Conservation (phyloP, 345 rosid species). For the Lenwebbia sp. region DNA sequence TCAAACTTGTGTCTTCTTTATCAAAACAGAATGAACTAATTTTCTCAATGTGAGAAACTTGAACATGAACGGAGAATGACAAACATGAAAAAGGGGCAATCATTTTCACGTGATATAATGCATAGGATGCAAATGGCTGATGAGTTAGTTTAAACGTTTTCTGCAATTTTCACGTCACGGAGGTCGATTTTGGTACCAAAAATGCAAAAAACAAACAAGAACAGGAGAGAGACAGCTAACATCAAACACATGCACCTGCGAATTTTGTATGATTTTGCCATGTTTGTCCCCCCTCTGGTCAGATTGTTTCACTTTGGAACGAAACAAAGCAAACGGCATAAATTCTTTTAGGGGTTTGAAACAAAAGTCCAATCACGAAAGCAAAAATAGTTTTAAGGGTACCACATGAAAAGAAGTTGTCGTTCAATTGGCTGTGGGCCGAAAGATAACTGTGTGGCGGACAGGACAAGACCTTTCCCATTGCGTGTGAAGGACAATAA, state of each 20-base stretch:
- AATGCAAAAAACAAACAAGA: background rate
- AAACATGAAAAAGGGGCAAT: background rate
- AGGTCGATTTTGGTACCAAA: background rate
- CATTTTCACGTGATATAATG: background rate
- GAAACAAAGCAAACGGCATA: background rate
- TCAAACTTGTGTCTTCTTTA: background rate
- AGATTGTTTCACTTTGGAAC: background rate
- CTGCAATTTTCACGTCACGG: background rate
- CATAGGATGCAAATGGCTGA: background rate
- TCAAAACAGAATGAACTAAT: background rate
- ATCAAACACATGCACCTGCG: background rate
- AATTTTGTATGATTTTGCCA: background rate
- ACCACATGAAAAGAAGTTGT: background rate
- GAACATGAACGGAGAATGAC: background rate
- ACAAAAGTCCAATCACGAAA: background rate
- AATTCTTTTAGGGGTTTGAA: background rate
- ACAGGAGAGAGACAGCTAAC: background rate
- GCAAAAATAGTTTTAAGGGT: background rate
- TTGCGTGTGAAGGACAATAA: background rate
- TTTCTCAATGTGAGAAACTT: background rate
- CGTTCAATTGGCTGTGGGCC: background rate
- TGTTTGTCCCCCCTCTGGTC: background rate
- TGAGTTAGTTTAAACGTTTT: background rate
- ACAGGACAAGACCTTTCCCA: background rate
- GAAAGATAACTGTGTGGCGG: background rate